Percentiles rank a stretch among this genome's conserved stretches.
Evolutionary conservation across 2,329 filamentous ascomycete genomes (phyloP).

Genomic region (Cordyceps tenuipes): DNA sequence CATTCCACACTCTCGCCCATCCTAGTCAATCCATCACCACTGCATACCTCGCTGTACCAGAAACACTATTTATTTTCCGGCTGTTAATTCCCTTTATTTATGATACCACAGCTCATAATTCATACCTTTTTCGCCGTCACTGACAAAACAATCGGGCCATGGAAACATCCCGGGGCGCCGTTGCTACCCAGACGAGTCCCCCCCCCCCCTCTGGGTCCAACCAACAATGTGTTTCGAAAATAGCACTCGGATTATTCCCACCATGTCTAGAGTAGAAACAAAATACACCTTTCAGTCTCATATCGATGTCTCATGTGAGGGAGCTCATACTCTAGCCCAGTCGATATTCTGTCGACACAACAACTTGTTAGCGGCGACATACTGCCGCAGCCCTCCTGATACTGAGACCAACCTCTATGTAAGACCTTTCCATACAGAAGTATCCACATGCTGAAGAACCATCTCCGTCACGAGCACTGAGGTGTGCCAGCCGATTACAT

Average conservation of each 20-base stretch:
- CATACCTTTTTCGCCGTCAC: neutral
- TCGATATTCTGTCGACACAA: neutral
- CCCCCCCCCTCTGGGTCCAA: too few species aligned
- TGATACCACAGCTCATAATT: neutral
- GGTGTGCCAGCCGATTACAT: neutral
- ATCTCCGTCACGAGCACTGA: neutral
- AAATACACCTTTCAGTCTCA: neutral
- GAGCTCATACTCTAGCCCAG: neutral
- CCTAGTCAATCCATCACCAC: neutral
- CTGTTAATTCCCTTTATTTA: neutral
- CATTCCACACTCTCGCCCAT: constrained; percentile 20
- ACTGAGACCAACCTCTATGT: neutral
- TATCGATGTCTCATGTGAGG: neutral
- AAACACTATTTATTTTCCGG: neutral
- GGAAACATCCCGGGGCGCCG: neutral
- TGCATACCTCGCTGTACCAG: constrained; percentile 4
- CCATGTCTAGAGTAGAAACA: neutral
- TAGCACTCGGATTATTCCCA: neutral
- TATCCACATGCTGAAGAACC: neutral
- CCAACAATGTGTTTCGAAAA: neutral
- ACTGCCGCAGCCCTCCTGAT: neutral
- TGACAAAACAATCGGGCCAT: constrained; percentile 1
- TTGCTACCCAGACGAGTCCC: neutral
- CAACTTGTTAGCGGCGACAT: neutral
- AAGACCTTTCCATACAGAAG: neutral